Conservation (phyloP, 352 stramenopile genomes). For the Pythium plurisporium region DNA sequence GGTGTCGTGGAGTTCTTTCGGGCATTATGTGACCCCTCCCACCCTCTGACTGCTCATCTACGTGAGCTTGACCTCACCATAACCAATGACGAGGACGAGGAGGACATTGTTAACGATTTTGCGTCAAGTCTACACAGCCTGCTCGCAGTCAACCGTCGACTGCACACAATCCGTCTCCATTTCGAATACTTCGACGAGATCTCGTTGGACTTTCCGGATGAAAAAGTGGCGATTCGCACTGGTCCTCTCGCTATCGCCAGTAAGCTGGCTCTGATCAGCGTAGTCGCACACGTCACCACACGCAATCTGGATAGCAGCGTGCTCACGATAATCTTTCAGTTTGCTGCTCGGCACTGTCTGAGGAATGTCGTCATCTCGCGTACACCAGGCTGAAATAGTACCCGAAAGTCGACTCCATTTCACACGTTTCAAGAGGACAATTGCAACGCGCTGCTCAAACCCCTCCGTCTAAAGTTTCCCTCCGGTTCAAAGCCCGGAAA, state of each 20-base stretch:
- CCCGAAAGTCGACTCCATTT: no score
- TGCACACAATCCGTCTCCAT: neutral
- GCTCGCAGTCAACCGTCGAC: neutral
- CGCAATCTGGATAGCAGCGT: neutral
- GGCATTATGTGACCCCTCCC: neutral
- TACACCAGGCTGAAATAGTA: no score
- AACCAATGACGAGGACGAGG: neutral
- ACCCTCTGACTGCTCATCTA: neutral
- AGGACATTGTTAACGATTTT: no score
- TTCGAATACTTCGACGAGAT: neutral
- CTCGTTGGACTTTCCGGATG: neutral
- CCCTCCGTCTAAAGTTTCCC: no score
- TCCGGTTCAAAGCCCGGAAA: no score
- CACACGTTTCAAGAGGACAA: no score
- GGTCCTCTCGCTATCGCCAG: neutral
- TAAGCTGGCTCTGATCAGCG: neutral
- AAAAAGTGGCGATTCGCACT: neutral
- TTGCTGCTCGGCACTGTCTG: neutral
- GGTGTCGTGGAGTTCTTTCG: no score
- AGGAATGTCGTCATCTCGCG: neutral
- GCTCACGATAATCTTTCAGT: constrained; percentile 1
- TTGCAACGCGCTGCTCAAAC: no score
- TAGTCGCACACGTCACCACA: neutral
- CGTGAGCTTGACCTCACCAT: neutral
- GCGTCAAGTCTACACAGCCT: neutral